These are phyloP conservation scores for Microcos paniculata DNA, from an alignment of 345 rosid genomes.

Conservation along the genomic window DNA sequence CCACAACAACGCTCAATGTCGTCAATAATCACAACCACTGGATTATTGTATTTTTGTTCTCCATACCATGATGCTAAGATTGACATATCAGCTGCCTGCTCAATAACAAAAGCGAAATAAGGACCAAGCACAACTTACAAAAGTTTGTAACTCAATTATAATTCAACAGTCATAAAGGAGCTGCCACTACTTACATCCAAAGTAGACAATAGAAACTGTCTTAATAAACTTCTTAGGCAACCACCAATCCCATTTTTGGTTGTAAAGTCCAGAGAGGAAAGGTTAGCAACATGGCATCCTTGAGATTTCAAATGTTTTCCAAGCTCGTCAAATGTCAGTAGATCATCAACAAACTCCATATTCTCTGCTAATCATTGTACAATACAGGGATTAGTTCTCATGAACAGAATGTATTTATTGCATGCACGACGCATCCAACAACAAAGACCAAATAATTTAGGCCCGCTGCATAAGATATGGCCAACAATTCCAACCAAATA, in stretches of 20 bases:
- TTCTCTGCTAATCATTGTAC: slow-evolving; percentile 54
- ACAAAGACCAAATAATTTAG: neutral
- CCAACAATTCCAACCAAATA: neutral
- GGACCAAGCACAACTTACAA: slow-evolving; percentile 17
- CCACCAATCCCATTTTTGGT: slow-evolving; percentile 75
- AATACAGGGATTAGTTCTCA: neutral
- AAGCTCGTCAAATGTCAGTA: slow-evolving; percentile 75
- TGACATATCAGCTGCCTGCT: slow-evolving; percentile 74
- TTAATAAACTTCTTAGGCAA: slow-evolving; percentile 74
- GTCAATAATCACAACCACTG: slow-evolving; percentile 66
- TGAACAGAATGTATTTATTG: neutral
- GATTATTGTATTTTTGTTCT: slow-evolving; percentile 48
- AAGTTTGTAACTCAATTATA: neutral
- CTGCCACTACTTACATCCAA: slow-evolving; percentile 60
- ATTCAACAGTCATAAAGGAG: neutral
- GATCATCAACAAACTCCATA: slow-evolving; percentile 94
- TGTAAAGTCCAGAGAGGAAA: slow-evolving; percentile 75
- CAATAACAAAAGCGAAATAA: slow-evolving; percentile 22
- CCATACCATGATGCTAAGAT: slow-evolving; percentile 83
- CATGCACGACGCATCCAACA: neutral
- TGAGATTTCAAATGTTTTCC: slow-evolving; percentile 62
- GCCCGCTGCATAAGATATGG: neutral
- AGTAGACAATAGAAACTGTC: slow-evolving; percentile 63
- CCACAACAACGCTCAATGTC: slow-evolving; percentile 85
- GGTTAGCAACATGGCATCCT: slow-evolving; percentile 87